Evolutionary conservation across 169 alveolate species (phyloP), one percentile per base, ranked within the genome.

Genomic region (Miamiensis avidus): DNA sequence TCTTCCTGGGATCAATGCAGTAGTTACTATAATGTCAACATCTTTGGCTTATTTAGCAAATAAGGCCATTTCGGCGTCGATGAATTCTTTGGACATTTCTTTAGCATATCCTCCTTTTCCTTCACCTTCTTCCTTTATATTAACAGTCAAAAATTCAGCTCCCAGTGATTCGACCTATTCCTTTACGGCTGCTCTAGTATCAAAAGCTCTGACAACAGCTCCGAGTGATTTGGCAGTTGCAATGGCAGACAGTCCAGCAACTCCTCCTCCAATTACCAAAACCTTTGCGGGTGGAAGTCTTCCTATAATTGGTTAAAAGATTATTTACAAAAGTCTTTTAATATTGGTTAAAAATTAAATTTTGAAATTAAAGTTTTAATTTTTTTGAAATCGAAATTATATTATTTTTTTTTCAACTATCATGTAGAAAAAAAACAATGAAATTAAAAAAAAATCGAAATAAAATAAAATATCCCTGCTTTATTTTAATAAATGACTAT

Each of bases 221-320:
- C 99, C 99, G 86, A 97, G 90, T 33, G 93, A 89, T 82, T 90
- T 91, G 29, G 98, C 98, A 34, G 99, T 97, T n/a, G 98, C 98
- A 85, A 97, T 97, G 26, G 99, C 99, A 76, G 97, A 97, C 34
- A 98, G 95, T 25, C 99, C 99, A 11, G 99, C 99, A 26, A 98
- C 99, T 29, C 99, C 99, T 31, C 98, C 99, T 73, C 99, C 99
- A 75, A 98, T 94, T 65, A 98, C 98, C 81, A 98, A 88, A 74
- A 98, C 99, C 20, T 49, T 49, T 11, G 69, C 69, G 20, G 69
- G 69, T 11, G 69, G 69, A 4, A 49, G 69, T 49, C 69, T 49
- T 93, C 86, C n/a, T n/a, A n/a, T n/a, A n/a, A n/a, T n/a, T n/a
- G n/a, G n/a, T n/a, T n/a, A n/a, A n/a, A n/a, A n/a, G n/a, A n/a